Evolutionary conservation across 2,329 filamentous ascomycete species (phyloP).

Genomic region (Xylaria sp.): DNA sequence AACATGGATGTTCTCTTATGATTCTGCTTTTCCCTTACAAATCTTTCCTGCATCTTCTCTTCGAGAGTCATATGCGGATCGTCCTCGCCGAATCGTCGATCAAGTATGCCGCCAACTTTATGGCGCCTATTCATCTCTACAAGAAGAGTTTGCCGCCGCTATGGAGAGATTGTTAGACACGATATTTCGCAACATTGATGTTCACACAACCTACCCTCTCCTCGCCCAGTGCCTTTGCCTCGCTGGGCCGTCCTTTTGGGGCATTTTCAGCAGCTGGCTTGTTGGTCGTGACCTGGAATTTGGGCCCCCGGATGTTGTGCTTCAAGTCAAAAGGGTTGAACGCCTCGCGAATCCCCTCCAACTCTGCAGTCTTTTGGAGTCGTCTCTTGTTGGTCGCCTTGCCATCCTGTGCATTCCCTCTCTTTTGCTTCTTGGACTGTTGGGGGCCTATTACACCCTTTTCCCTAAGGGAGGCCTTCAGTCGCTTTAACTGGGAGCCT

Average conservation of each 20-base stretch:
- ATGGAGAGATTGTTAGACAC: conserved; percentile 22
- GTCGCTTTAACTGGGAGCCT: conserved; percentile 92
- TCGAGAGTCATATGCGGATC: conserved; percentile 93
- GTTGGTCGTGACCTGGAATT: conserved; percentile 81
- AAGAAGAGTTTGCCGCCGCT: conserved; percentile 81
- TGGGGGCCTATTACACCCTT: conserved; percentile 90
- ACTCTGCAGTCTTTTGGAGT: conserved; percentile 73
- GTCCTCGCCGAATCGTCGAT: conserved; percentile 93
- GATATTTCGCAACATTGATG: not conserved
- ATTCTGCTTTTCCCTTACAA: conserved; percentile 82
- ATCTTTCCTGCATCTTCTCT: conserved; percentile 88
- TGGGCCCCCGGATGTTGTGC: conserved; percentile 73
- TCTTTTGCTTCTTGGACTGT: conserved; percentile 93
- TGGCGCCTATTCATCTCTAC: conserved; percentile 87
- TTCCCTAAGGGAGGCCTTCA: conserved; percentile 87
- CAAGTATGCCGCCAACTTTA: conserved; percentile 89
- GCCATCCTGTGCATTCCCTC: conserved; percentile 68
- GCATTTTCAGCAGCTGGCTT: conserved; percentile 56
- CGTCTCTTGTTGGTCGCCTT: conserved; percentile 71
- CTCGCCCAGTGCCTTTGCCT: conserved; percentile 84
- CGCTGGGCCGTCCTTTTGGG: conserved; percentile 70
- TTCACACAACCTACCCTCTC: conserved; percentile 63
- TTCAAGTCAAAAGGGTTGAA: conserved; percentile 99
- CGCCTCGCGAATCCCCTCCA: conserved; percentile 86
- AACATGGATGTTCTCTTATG: conserved; percentile 81